Evolutionary conservation across 179 eudicot genomes (phyloP), one percentile per base, ranked within the genome.

Genomic region (Nepenthes alata): DNA sequence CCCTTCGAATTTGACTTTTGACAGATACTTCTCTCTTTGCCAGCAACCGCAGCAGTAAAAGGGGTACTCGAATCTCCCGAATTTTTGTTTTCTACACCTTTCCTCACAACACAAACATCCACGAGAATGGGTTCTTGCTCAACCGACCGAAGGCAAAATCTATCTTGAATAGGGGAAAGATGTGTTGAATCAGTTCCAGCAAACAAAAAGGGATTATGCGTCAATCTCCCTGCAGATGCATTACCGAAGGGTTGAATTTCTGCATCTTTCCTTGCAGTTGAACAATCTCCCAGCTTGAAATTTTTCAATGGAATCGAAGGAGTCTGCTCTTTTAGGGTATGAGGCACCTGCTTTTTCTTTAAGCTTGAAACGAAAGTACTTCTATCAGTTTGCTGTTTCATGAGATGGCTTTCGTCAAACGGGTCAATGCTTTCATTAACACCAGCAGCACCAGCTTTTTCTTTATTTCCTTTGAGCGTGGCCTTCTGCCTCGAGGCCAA

Each of bases 311-410:
- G 60, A 35, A 38, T 11, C 11, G 57, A 35, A 55, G 56, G 56
- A 58, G 60, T 5, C 12, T 48, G 58, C 47, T 67, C 67, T 36
- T 71, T 75, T 60, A 38, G 50, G 6, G 41, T 13, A 41, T 67
- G 75, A 64, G 8, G 5, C 16, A 25, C n/a, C 60, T 60, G 71
- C 52, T 54, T 55, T 61, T 62, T 69, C 61, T 61, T 68, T 45
- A 56, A 67, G n/a, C 64, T 60, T n/a, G 57, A 11, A 64, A 66
- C 60, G 14, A 60, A 15, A 64, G 69, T 51, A 38, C 63, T 75
- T 53, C 51, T 59, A 54, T 71, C 79, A 60, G 59, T 37, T 6
- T 59, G 9, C 25, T 62, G 64, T 47, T 48, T 50, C 50, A 61
- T 36, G 62, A 37, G 55, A 60, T 60, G 66, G 61, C 50, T 49